phyloP scores from a whole-genome alignment of 2,329 filamentous ascomycete genomes.

The Fusarium sambucinum region DNA sequence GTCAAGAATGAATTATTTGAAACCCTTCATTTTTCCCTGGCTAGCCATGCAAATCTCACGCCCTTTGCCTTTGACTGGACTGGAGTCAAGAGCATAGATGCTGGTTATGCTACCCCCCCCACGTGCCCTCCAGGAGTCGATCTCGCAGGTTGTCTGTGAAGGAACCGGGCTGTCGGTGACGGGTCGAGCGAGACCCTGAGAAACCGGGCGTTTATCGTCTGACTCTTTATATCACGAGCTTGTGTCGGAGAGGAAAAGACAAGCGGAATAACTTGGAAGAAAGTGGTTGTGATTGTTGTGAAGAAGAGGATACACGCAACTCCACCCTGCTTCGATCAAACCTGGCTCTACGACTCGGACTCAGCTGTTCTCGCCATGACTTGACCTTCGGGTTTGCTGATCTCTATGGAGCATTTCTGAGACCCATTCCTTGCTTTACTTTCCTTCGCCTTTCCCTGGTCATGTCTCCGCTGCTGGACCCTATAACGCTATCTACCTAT shows the following conservation, averaged over 20 bases:
- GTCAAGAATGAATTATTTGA: neutral
- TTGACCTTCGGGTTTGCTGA: conserved; percentile 34
- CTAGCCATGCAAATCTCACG: conserved; percentile 16
- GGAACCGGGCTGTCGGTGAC: conserved; percentile 39
- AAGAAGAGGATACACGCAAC: conserved; percentile 18
- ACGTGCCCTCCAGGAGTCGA: conserved; percentile 45
- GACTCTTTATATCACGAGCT: conserved; percentile 40
- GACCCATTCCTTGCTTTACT: conserved; percentile 30
- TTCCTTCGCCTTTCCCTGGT: conserved; percentile 13
- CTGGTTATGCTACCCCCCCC: conserved; percentile 38
- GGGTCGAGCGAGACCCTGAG: conserved; percentile 36
- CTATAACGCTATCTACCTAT: conserved; percentile 31
- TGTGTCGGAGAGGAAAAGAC: conserved; percentile 20
- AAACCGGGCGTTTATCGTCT: conserved; percentile 39
- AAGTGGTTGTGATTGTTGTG: conserved; percentile 24
- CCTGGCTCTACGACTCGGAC: conserved; percentile 17
- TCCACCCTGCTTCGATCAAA: conserved; percentile 21
- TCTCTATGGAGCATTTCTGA: conserved; percentile 28
- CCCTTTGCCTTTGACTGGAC: conserved; percentile 12
- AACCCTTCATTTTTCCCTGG: conserved; percentile 9
- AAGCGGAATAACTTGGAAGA: conserved; percentile 15
- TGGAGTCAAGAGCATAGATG: conserved; percentile 24
- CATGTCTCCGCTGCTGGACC: conserved; percentile 22
- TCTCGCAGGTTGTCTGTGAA: conserved; percentile 33
- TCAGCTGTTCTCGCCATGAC: conserved; percentile 35